phyloP scores from a whole-genome alignment of 495 filamentous ascomycete genomes.

The Aspergillus funiculosus region DNA sequence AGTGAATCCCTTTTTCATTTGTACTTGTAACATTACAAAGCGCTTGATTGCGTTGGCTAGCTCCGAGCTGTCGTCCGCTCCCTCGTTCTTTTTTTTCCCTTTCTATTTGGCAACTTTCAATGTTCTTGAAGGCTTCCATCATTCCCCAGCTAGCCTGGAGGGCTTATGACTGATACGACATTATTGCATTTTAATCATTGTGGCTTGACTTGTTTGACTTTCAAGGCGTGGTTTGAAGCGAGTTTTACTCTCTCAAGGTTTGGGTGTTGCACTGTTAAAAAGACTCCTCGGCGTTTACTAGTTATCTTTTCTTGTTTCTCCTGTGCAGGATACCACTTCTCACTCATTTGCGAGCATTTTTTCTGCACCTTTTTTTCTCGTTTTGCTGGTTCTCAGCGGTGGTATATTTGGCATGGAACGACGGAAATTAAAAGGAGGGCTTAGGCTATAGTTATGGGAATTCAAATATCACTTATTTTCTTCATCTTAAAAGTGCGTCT shows the following conservation, averaged over 20 bases:
- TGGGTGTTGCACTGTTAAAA: slow-evolving; percentile 16
- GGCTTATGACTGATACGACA: slow-evolving; percentile 35
- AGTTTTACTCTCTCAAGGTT: slow-evolving; percentile 15
- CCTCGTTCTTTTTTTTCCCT: slow-evolving; percentile 11
- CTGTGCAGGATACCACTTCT: slow-evolving; percentile 23
- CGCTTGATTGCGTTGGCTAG: slow-evolving; percentile 1
- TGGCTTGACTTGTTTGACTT: slow-evolving; percentile 15
- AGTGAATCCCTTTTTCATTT: slow-evolving; percentile 23
- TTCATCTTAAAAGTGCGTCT: no score
- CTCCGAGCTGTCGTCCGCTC: slow-evolving; percentile 4
- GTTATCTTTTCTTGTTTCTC: slow-evolving; percentile 7
- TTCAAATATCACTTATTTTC: slow-evolving; percentile 4
- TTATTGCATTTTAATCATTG: slow-evolving; percentile 15
- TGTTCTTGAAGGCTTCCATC: neutral
- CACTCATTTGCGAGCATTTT: slow-evolving; percentile 2
- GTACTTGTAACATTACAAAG: slow-evolving; percentile 6
- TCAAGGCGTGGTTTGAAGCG: slow-evolving; percentile 10
- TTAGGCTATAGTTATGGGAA: neutral
- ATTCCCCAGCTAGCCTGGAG: slow-evolving; percentile 25
- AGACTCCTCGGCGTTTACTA: slow-evolving; percentile 15
- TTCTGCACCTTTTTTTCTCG: slow-evolving; percentile 17
- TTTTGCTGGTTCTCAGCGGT: neutral
- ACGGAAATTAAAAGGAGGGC: neutral
- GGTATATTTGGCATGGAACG: slow-evolving; percentile 2
- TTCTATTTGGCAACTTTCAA: slow-evolving; percentile 6